Evolutionary conservation across 192 early-diverging fungal species (phyloP).

Genomic region (Podila clonocystis): DNA sequence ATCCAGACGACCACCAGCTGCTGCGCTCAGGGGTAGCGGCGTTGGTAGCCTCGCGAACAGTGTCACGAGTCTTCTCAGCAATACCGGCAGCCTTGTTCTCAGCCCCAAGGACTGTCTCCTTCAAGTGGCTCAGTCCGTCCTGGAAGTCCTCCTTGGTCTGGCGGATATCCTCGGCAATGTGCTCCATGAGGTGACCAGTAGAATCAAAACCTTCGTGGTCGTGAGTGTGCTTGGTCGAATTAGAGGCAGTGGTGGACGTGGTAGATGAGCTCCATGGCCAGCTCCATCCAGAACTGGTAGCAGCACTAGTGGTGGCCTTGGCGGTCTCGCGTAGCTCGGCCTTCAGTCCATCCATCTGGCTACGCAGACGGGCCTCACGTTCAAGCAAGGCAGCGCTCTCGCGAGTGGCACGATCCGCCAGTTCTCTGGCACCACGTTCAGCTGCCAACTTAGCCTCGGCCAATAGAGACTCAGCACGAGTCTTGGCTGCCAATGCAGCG

Average conservation of each 20-base stretch:
- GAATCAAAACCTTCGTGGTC: constrained; percentile 22
- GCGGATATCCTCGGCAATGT: constrained; percentile 30
- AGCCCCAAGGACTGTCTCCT: constrained; percentile 16
- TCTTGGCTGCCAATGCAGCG: constrained; percentile 6
- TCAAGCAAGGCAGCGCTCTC: constrained; percentile 4
- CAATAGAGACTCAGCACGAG: constrained; percentile 7
- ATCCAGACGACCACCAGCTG: constrained; percentile 13
- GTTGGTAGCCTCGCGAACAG: constrained; percentile 1
- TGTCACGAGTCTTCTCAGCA: not conserved
- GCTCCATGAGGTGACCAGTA: constrained; percentile 23
- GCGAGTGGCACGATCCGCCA: not conserved
- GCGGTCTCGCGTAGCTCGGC: not conserved
- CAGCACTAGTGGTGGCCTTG: not conserved
- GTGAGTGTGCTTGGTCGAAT: constrained; percentile 10
- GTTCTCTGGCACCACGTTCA: not conserved
- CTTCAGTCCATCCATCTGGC: constrained; percentile 24
- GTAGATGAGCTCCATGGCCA: constrained; percentile 18
- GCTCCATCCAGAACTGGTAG: not conserved
- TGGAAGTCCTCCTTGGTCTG: constrained; percentile 28
- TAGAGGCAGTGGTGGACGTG: not conserved
- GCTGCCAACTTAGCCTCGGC: constrained; percentile 7
- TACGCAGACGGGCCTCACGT: constrained; percentile 8
- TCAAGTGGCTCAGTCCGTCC: constrained; percentile 12
- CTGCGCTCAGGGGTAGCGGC: constrained; percentile 2
- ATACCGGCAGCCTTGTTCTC: constrained; percentile 9